These are phyloP conservation scores for Pulveroboletus sp. DNA, from an alignment of 768 basidiomycete genomes.

Conservation along the genomic window DNA sequence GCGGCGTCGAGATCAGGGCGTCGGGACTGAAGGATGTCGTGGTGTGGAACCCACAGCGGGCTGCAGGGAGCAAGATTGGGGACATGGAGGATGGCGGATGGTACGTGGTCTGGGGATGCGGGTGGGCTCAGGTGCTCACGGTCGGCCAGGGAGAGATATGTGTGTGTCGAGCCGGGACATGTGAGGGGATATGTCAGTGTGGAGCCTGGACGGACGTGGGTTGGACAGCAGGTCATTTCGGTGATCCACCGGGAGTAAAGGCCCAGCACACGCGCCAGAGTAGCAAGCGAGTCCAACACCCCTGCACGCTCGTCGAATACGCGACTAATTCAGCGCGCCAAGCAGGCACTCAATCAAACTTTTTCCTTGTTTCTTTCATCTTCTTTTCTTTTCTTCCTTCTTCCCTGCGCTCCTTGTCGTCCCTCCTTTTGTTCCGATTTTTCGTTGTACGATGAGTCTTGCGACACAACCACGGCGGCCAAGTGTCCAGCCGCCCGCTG, in stretches of 20 bases:
- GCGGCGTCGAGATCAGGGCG: slow-evolving; percentile 49
- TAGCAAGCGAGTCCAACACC: background rate
- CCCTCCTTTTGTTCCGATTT: background rate
- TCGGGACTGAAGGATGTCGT: slow-evolving; percentile 72
- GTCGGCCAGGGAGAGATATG: slow-evolving; percentile 61
- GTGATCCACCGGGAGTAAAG: slow-evolving; percentile 33
- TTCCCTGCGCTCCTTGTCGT: background rate
- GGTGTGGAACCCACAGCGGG: slow-evolving; percentile 89
- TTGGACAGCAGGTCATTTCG: slow-evolving; percentile 67
- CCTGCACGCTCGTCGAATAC: background rate
- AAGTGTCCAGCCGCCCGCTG: slow-evolving; percentile 19
- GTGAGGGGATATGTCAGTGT: slow-evolving; percentile 69
- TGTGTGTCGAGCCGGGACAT: slow-evolving; percentile 90
- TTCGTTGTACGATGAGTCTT: slow-evolving; percentile 11
- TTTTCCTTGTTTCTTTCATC: too few species aligned
- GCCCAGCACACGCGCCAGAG: background rate
- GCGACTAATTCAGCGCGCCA: background rate
- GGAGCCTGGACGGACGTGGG: slow-evolving; percentile 64
- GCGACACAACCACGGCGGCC: slow-evolving; percentile 16
- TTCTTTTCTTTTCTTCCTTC: too few species aligned
- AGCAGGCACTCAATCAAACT: background rate
- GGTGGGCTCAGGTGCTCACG: slow-evolving; percentile 1
- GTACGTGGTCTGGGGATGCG: slow-evolving; percentile 38
- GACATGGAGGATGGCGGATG: slow-evolving; percentile 93
- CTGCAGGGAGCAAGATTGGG: slow-evolving; percentile 62